Percentiles rank a stretch among this genome's conserved stretches.
Conservation (phyloP, 2,329 filamentous ascomycete species). For the Davidsoniella australis region DNA sequence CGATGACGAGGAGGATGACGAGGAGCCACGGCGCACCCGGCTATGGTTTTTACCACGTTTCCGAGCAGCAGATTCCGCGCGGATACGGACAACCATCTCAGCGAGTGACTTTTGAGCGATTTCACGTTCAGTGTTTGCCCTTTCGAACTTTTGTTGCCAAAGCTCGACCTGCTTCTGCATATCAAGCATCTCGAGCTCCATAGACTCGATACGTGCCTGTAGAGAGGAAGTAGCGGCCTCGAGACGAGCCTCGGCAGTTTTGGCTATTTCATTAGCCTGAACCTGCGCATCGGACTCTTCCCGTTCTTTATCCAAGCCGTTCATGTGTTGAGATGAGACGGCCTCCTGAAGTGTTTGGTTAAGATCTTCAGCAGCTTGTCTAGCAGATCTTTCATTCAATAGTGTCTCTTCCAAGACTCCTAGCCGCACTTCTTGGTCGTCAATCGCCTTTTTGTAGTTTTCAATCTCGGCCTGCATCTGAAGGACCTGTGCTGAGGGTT, state of each 20-base stretch:
- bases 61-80: slow-evolving; percentile 19
- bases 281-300: slow-evolving; percentile 1
- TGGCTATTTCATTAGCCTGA: slow-evolving; percentile 20
- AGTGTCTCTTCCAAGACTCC: slow-evolving; percentile 55
- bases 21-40: not conserved
- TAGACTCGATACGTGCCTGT: slow-evolving; percentile 56
- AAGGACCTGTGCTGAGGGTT: slow-evolving; percentile 53
- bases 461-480: slow-evolving; percentile 73
- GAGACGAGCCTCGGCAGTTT: slow-evolving; percentile 14
- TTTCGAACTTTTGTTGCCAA: slow-evolving; percentile 62
- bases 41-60: not conserved
- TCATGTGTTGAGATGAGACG: slow-evolving; percentile 4
- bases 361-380: slow-evolving; percentile 69
- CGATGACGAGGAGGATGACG: slow-evolving; percentile 2
- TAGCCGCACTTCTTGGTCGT: slow-evolving; percentile 23
- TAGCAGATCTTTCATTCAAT: slow-evolving; percentile 60
- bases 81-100: slow-evolving; percentile 75
- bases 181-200: slow-evolving; percentile 65
- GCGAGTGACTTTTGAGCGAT: slow-evolving; percentile 57
- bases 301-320: not conserved
- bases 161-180: slow-evolving; percentile 65
- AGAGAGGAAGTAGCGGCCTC: slow-evolving; percentile 20
- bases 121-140: slow-evolving; percentile 61
- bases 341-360: slow-evolving; percentile 49
- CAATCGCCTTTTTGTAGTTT: slow-evolving; percentile 66